Evolutionary conservation across 1,284 basidiomycete species (phyloP).

Genomic region (Fomitopsis palustris): DNA sequence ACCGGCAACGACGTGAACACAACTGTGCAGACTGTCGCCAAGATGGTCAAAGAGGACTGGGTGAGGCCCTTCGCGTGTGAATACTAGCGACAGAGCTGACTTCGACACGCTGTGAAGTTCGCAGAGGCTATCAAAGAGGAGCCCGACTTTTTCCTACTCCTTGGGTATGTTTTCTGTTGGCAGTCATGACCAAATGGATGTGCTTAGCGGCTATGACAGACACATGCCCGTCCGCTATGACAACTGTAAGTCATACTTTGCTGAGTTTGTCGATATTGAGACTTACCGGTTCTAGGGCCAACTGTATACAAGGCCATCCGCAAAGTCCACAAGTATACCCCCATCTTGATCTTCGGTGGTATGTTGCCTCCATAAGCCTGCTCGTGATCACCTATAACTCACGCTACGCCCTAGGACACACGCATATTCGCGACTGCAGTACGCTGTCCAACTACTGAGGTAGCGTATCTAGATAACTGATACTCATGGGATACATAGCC

Average conservation of each 20-base stretch:
- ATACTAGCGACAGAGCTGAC: not conserved
- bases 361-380: not conserved
- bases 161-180: conserved; percentile 42
- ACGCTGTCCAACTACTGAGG: conserved; percentile 3
- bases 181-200: not conserved
- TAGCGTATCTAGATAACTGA: not conserved
- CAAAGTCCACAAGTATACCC: conserved; percentile 65
- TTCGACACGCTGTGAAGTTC: conserved; percentile 46
- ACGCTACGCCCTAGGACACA: conserved; percentile 46
- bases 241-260: conserved; percentile 42
- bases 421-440: conserved; percentile 77
- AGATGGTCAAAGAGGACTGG: conserved; percentile 77
- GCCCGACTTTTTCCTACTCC: conserved; percentile 78
- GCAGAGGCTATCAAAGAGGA: conserved; percentile 72
- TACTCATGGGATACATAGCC: conserved; percentile 31
- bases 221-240: conserved; percentile 70
- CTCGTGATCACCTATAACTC: not conserved
- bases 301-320: conserved; percentile 74
- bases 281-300: conserved; percentile 44
- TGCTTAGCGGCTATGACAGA: conserved; percentile 26
- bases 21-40: conserved; percentile 67
- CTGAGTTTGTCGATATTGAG: not conserved
- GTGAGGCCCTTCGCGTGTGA: conserved; percentile 30
- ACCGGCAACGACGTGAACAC: conserved; percentile 62
- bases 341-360: conserved; percentile 80